A percentile compares a stretch with the other conserved stretches of the same genome.
Evolutionary conservation across 371 early-diverging fungal genomes (phyloP).

Genomic region (Mucor plumbeus): DNA sequence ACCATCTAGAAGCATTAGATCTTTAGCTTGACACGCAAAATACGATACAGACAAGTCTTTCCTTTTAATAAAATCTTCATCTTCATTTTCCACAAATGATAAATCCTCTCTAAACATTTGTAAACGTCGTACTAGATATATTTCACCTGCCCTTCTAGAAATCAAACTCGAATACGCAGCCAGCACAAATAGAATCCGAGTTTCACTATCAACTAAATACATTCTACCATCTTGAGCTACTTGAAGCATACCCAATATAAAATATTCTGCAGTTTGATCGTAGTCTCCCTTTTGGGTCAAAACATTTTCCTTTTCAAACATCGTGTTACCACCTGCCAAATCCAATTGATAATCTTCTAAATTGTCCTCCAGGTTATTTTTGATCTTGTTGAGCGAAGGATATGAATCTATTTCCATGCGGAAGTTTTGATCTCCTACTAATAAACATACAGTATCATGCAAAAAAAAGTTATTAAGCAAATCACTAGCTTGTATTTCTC

Average conservation of each 20-base stretch:
- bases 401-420: not conserved
- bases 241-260: conserved; percentile 1
- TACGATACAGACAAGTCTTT: not conserved
- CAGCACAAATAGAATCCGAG: not conserved
- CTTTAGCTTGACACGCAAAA: not conserved
- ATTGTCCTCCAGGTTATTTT: not conserved
- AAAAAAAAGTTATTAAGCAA: not conserved
- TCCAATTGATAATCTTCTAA: not conserved
- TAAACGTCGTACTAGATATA: not conserved
- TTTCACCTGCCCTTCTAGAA: not conserved
- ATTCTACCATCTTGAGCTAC: conserved; percentile 6
- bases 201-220: not conserved
- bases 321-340: not conserved
- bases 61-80: not conserved
- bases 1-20: not conserved
- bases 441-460: not conserved
- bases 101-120: conserved; percentile 9
- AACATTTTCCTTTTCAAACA: conserved; percentile 1
- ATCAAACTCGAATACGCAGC: not conserved
- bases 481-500: not conserved
- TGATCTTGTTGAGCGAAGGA: not conserved
- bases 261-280: not conserved
- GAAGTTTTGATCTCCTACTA: not conserved
- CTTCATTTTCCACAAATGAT: not conserved
- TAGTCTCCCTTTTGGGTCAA: not conserved